Conservation (phyloP, 2,329 filamentous ascomycete genomes). For the Diaporthe humulicola region DNA sequence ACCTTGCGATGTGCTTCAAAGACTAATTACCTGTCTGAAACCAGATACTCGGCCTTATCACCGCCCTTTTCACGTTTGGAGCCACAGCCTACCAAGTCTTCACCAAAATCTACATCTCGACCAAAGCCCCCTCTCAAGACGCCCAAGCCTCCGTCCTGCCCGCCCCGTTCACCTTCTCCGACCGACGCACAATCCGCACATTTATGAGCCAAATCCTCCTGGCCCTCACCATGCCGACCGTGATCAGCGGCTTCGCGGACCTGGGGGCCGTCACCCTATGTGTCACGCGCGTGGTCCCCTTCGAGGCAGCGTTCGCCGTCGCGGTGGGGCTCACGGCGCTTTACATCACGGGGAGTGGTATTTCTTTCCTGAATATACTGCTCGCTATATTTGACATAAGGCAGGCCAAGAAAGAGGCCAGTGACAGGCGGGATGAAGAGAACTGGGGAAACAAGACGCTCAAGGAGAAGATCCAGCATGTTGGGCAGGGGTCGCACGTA, state of each 20-base stretch:
- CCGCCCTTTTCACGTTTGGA: slow-evolving; percentile 44
- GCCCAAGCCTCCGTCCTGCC: slow-evolving; percentile 5
- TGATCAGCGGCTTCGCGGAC: slow-evolving; percentile 48
- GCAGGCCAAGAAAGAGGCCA: neutral
- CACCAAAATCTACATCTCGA: slow-evolving; percentile 40
- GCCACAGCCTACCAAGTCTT: slow-evolving; percentile 45
- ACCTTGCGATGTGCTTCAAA: too few relatives aligned
- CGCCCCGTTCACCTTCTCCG: slow-evolving; percentile 1
- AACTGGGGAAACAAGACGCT: slow-evolving; percentile 1
- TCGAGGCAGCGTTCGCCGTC: slow-evolving; percentile 45
- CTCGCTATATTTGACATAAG: slow-evolving; percentile 22
- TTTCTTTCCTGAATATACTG: slow-evolving; percentile 43
- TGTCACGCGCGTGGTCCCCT: slow-evolving; percentile 46
- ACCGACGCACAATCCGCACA: slow-evolving; percentile 37
- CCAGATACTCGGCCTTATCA: slow-evolving; percentile 48
- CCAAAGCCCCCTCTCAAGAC: neutral
- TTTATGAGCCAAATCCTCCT: slow-evolving; percentile 47
- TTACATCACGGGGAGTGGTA: slow-evolving; percentile 43
- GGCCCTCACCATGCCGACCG: slow-evolving; percentile 42
- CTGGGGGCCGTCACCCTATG: slow-evolving; percentile 47
- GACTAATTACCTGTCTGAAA: neutral
- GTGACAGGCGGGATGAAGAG: slow-evolving; percentile 30
- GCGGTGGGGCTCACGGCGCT: slow-evolving; percentile 45
- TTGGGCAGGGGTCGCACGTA: neutral
- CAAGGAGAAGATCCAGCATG: slow-evolving; percentile 26